phyloP scores from a whole-genome alignment of 176 grass and related monocot genomes.

The Raddia guianensis region DNA sequence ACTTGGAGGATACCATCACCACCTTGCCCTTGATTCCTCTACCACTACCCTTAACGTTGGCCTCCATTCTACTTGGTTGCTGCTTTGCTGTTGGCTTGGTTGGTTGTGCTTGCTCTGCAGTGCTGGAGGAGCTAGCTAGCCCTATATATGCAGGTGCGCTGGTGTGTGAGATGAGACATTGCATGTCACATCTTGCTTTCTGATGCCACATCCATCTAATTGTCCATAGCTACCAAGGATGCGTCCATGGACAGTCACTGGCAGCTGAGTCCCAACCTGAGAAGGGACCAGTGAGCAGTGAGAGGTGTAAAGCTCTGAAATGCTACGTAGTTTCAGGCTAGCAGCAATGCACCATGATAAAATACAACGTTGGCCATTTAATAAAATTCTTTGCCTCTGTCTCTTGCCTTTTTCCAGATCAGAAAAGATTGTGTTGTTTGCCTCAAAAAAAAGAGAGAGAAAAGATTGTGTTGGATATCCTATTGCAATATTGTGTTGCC shows the following conservation, averaged over 20 bases:
- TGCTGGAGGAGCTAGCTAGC: neutral
- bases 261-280: neutral
- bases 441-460: too few species aligned
- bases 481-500: neutral
- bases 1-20: slow-evolving; percentile 36
- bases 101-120: slow-evolving; percentile 8
- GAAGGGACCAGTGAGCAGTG: slow-evolving; percentile 11
- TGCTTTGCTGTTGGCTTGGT: neutral
- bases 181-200: slow-evolving; percentile 10
- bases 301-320: neutral
- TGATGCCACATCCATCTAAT: neutral
- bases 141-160: slow-evolving; percentile 27
- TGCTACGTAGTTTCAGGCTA: neutral
- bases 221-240: neutral
- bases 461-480: slow-evolving; percentile 29
- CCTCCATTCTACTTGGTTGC: slow-evolving; percentile 38
- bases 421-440: too few species aligned
- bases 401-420: neutral
- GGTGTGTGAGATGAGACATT: slow-evolving; percentile 8
- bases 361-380: too few species aligned
- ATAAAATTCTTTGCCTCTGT: slow-evolving; percentile 1
- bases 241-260: neutral
- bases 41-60: slow-evolving; percentile 20
- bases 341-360: slow-evolving; percentile 26
- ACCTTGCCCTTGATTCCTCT: slow-evolving; percentile 47